These are phyloP conservation scores for Ascodesmis nigricans DNA, from an alignment of 495 filamentous ascomycete species.

Conservation along the genomic window DNA sequence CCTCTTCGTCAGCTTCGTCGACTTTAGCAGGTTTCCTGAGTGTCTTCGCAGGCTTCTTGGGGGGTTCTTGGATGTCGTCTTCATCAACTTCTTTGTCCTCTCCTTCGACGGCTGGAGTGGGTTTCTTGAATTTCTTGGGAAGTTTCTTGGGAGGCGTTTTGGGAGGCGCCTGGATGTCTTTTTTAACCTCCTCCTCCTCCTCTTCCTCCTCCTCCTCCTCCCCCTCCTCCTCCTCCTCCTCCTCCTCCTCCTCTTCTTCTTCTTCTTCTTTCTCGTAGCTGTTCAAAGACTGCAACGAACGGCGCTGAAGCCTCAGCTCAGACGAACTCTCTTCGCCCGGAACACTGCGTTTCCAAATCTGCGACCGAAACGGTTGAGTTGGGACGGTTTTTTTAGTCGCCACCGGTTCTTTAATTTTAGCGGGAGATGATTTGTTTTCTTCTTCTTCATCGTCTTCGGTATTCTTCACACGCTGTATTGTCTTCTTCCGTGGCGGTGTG, in stretches of 20 bases:
- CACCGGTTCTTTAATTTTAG: too few species aligned
- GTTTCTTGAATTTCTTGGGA: background rate
- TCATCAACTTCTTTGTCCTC: background rate
- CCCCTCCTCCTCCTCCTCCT: background rate
- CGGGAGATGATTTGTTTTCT: too few species aligned
- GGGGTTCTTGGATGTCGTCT: background rate
- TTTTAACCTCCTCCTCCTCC: background rate
- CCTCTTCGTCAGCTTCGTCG: conserved; percentile 1
- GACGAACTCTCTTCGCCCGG: background rate
- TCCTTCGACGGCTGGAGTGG: too few species aligned
- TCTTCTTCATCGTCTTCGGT: background rate
- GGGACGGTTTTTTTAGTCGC: too few species aligned
- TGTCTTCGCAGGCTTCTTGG: background rate
- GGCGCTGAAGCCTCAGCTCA: background rate
- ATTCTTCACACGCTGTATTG: background rate
- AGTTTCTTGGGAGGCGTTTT: background rate
- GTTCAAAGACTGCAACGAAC: background rate
- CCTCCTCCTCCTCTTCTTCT: background rate
- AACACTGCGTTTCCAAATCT: background rate
- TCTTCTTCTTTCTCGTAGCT: background rate
- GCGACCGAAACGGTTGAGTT: background rate
- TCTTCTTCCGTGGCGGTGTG: background rate
- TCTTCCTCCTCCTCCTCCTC: background rate
- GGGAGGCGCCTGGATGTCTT: background rate
- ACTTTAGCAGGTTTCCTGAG: background rate